Conservation (phyloP, 78 protist species). For the Dictyostelium capitatum region DNA sequence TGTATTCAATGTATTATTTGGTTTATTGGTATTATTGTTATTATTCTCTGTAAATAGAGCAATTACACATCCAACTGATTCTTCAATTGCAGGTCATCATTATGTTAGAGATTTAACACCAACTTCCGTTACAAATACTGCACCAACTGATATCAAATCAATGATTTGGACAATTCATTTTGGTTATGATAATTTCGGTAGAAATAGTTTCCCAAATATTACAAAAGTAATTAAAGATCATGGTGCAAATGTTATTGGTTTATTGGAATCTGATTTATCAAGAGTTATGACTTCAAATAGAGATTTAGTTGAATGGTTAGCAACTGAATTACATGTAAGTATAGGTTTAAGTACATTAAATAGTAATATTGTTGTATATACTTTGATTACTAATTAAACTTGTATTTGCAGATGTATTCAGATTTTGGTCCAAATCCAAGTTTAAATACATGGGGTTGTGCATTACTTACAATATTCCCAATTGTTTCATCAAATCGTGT, state of each 20-base stretch:
- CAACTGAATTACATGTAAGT: conserved; percentile 55
- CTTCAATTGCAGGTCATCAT: conserved; percentile 56
- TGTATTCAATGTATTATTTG: conserved; percentile 40
- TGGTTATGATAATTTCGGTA: conserved; percentile 73
- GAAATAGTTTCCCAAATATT: conserved; percentile 72
- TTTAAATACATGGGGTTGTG: conserved; percentile 80
- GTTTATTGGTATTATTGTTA: conserved; percentile 23
- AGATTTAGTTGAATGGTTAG: conserved; percentile 70
- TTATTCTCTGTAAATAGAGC: conserved; percentile 63
- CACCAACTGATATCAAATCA: conserved; percentile 60
- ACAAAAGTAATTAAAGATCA: conserved; percentile 51
- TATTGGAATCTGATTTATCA: conserved; percentile 67
- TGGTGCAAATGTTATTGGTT: conserved; percentile 69
- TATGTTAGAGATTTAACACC: conserved; percentile 1
- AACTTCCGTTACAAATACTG: conserved; percentile 9
- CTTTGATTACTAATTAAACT: background rate
- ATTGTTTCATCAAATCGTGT: conserved; percentile 54
- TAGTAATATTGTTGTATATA: no score
- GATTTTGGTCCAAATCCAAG: conserved; percentile 79
- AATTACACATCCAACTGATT: conserved; percentile 67
- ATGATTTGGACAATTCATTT: conserved; percentile 83
- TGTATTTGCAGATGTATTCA: conserved; percentile 32
- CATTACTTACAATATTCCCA: conserved; percentile 65
- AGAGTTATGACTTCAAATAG: conserved; percentile 73
- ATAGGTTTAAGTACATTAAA: no score